A percentile compares a stretch with the other conserved stretches of the same genome.
Conservation (phyloP, 345 rosid species). For the Punica granatum region DNA sequence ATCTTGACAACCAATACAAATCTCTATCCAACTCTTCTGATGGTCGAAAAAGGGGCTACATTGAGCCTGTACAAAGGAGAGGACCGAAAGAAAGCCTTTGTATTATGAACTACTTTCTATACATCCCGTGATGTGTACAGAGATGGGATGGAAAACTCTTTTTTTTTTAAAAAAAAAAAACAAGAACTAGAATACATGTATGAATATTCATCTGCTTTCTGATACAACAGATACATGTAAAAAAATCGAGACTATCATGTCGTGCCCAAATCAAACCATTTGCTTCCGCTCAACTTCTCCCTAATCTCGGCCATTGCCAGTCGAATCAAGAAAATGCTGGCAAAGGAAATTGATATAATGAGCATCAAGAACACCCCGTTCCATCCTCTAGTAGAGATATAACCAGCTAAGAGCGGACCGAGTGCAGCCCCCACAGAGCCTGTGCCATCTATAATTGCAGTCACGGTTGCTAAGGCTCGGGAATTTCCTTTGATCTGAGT, state of each 20-base stretch:
- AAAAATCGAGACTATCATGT: not conserved
- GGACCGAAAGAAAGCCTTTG: not conserved
- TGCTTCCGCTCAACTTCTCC: slow-evolving; percentile 25
- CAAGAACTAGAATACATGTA: no score
- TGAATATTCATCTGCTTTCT: not conserved
- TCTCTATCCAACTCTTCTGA: no score
- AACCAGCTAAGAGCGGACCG: slow-evolving; percentile 86
- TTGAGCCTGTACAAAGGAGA: no score
- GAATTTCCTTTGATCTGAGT: slow-evolving; percentile 83
- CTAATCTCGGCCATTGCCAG: slow-evolving; percentile 52
- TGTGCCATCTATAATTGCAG: slow-evolving; percentile 91
- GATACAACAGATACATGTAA: not conserved
- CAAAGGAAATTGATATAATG: slow-evolving; percentile 44
- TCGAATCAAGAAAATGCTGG: slow-evolving; percentile 49
- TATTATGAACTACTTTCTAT: not conserved
- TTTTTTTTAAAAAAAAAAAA: no score
- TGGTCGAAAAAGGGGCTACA: no score
- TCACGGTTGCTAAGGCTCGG: slow-evolving; percentile 81
- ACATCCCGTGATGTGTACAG: no score
- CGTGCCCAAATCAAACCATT: slow-evolving; percentile 8
- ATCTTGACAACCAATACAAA: not conserved
- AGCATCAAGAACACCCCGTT: slow-evolving; percentile 78
- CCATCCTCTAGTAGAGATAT: slow-evolving; percentile 78
- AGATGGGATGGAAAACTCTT: no score
- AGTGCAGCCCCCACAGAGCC: slow-evolving; percentile 92